Percentiles rank a stretch among this genome's conserved stretches.
Evolutionary conservation across 352 stramenopile species (phyloP).

Genomic region (Hyaloperonospora arabidopsidis): DNA sequence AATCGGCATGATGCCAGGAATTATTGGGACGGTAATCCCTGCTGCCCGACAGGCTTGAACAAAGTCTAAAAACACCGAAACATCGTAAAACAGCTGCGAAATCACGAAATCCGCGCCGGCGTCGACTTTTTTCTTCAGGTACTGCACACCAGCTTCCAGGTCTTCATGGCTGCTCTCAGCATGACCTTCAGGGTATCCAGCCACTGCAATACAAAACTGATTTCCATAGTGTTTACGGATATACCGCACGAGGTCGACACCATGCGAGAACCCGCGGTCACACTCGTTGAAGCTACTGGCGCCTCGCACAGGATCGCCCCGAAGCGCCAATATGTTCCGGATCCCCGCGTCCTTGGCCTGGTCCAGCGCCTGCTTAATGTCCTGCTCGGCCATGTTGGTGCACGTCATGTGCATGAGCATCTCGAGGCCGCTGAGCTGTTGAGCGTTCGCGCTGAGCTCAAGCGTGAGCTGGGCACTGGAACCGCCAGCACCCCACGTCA

Average conservation of each 20-base stretch:
- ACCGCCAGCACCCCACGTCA: slow-evolving; percentile 98
- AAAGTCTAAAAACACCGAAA: slow-evolving; percentile 92
- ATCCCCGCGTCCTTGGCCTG: slow-evolving; percentile 90
- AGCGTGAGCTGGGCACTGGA: slow-evolving; percentile 94
- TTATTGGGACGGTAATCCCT: slow-evolving; percentile 93
- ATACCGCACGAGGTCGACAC: slow-evolving; percentile 95
- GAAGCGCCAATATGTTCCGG: slow-evolving; percentile 96
- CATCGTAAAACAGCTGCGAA: slow-evolving; percentile 99
- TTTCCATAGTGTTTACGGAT: slow-evolving; percentile 93
- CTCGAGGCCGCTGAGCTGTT: slow-evolving; percentile 87
- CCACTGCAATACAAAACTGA: slow-evolving; percentile 95
- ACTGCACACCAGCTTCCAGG: slow-evolving; percentile 90
- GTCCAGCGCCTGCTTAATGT: slow-evolving; percentile 90
- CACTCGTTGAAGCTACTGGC: slow-evolving; percentile 84
- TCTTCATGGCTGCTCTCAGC: slow-evolving; percentile 80
- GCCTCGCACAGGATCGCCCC: slow-evolving; percentile 92
- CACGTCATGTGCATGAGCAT: slow-evolving; percentile 96
- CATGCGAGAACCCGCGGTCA: slow-evolving; percentile 90
- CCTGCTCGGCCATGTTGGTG: slow-evolving; percentile 95
- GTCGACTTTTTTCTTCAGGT: slow-evolving; percentile 97
- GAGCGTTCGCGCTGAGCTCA: slow-evolving; percentile 88
- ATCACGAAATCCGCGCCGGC: slow-evolving; percentile 97
- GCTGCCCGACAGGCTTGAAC: slow-evolving; percentile 82
- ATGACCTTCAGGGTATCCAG: slow-evolving; percentile 97
- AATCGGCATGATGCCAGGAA: slow-evolving; percentile 99